phyloP scores from a whole-genome alignment of 352 stramenopile genomes.

The Phytophthora meadii region DNA sequence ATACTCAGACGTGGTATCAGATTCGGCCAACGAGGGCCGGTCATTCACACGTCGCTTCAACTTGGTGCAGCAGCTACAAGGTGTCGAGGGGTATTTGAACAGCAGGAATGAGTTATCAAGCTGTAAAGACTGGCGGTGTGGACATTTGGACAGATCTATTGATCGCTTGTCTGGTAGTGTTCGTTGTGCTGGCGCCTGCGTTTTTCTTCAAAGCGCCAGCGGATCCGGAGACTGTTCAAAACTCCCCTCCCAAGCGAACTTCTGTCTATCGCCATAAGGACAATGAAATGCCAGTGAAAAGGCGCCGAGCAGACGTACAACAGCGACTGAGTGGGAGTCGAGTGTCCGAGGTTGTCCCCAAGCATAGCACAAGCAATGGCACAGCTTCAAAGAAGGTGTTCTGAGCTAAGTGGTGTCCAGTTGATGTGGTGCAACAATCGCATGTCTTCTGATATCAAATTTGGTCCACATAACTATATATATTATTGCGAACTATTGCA shows the following conservation, averaged over 20 bases:
- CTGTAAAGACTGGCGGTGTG: slow-evolving; percentile 8
- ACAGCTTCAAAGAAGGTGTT: slow-evolving; percentile 6
- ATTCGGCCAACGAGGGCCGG: not conserved
- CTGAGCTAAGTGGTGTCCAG: slow-evolving; percentile 2
- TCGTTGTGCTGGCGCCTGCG: slow-evolving; percentile 70
- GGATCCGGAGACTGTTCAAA: not conserved
- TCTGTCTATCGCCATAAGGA: slow-evolving; percentile 10
- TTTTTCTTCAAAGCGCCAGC: slow-evolving; percentile 54
- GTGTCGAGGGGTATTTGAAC: not conserved
- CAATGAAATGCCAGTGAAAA: not conserved
- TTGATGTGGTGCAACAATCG: slow-evolving; percentile 8
- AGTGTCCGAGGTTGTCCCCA: not conserved
- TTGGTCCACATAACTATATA: slow-evolving; percentile 10
- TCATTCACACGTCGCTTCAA: slow-evolving; percentile 13
- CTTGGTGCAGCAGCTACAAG: not conserved
- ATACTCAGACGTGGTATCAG: not conserved
- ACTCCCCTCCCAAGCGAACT: not conserved
- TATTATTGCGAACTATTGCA: not conserved
- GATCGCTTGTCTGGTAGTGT: slow-evolving; percentile 65
- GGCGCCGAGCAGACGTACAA: slow-evolving; percentile 14
- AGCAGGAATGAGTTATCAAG: not conserved
- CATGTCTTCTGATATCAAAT: slow-evolving; percentile 9
- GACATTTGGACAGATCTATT: slow-evolving; percentile 66
- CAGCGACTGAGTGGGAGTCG: slow-evolving; percentile 9
- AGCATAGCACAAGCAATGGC: slow-evolving; percentile 1